Percentiles rank a stretch among this genome's conserved stretches.
Conservation (phyloP, 2,329 filamentous ascomycete genomes). For the Sarocladium oryzae region DNA sequence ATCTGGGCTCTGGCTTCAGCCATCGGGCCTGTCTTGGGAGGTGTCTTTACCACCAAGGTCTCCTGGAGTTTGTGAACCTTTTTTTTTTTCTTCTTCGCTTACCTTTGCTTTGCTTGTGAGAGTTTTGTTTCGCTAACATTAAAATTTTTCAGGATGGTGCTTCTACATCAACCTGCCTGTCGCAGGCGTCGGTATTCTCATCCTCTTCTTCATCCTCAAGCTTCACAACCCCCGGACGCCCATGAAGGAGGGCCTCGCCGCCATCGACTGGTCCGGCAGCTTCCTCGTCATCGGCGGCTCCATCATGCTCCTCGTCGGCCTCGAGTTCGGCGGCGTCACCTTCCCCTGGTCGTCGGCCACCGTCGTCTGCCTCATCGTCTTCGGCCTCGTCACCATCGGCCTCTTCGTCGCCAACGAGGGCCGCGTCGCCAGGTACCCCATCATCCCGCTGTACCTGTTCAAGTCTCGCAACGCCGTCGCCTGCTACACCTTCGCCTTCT, state of each 20-base stretch:
- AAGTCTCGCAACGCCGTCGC: slow-evolving; percentile 58
- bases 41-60: slow-evolving; percentile 56
- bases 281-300: slow-evolving; percentile 65
- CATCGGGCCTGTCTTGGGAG: slow-evolving; percentile 62
- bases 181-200: slow-evolving; percentile 37
- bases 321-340: slow-evolving; percentile 74
- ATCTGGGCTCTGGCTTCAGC: slow-evolving; percentile 61
- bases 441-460: slow-evolving; percentile 73
- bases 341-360: slow-evolving; percentile 70
- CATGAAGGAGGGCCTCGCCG: slow-evolving; percentile 53
- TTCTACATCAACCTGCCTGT: slow-evolving; percentile 59
- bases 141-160: slow-evolving; percentile 44
- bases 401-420: slow-evolving; percentile 69
- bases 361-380: slow-evolving; percentile 71
- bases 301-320: slow-evolving; percentile 77
- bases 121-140: neutral
- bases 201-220: slow-evolving; percentile 57
- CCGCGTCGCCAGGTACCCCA: slow-evolving; percentile 66
- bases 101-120: neutral
- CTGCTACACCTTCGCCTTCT: slow-evolving; percentile 59
- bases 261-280: slow-evolving; percentile 53
- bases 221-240: slow-evolving; percentile 63
- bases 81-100: neutral
- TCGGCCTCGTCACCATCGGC: slow-evolving; percentile 56
- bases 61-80: slow-evolving; percentile 45